Evolutionary conservation across 2,329 filamentous ascomycete genomes (phyloP).

Genomic region (Pseudocercospora vitis): DNA sequence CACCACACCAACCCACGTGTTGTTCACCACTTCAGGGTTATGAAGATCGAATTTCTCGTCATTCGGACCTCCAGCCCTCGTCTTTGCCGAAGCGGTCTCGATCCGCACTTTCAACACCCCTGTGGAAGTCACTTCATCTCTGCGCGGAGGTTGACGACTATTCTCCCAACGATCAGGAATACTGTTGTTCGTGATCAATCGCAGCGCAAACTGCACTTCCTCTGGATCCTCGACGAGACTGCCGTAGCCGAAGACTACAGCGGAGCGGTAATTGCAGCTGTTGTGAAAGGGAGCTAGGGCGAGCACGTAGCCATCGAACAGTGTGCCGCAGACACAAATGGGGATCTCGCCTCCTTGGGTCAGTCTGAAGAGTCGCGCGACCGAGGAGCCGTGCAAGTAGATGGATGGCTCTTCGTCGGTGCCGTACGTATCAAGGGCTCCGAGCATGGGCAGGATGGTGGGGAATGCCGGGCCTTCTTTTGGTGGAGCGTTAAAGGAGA

Average conservation of each 20-base stretch:
- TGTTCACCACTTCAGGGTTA: slow-evolving; percentile 49
- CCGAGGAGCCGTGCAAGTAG: slow-evolving; percentile 85
- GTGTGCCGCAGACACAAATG: slow-evolving; percentile 69
- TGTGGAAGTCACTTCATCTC: slow-evolving; percentile 73
- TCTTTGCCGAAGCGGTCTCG: slow-evolving; percentile 72
- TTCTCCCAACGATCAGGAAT: slow-evolving; percentile 68
- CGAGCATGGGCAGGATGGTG: slow-evolving; percentile 79
- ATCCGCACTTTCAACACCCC: slow-evolving; percentile 69
- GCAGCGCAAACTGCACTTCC: slow-evolving; percentile 77
- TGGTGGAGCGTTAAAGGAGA: slow-evolving; percentile 67
- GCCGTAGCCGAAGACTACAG: slow-evolving; percentile 74
- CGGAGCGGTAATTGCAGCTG: slow-evolving; percentile 80
- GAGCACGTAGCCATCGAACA: slow-evolving; percentile 77
- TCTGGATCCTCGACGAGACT: slow-evolving; percentile 67
- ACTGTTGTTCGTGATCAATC: slow-evolving; percentile 73
- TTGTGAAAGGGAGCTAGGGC: slow-evolving; percentile 77
- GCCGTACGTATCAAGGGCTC: slow-evolving; percentile 73
- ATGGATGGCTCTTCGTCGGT: slow-evolving; percentile 65
- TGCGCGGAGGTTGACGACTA: slow-evolving; percentile 68
- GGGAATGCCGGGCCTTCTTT: slow-evolving; percentile 62
- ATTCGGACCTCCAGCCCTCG: slow-evolving; percentile 64
- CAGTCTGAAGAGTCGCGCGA: slow-evolving; percentile 71
- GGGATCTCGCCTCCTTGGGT: slow-evolving; percentile 56
- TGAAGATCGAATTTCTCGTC: slow-evolving; percentile 59
- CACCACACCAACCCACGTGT: slow-evolving; percentile 62